Evolutionary conservation across 306 rosid genomes (phyloP).

Genomic region (Rosa rugosa): DNA sequence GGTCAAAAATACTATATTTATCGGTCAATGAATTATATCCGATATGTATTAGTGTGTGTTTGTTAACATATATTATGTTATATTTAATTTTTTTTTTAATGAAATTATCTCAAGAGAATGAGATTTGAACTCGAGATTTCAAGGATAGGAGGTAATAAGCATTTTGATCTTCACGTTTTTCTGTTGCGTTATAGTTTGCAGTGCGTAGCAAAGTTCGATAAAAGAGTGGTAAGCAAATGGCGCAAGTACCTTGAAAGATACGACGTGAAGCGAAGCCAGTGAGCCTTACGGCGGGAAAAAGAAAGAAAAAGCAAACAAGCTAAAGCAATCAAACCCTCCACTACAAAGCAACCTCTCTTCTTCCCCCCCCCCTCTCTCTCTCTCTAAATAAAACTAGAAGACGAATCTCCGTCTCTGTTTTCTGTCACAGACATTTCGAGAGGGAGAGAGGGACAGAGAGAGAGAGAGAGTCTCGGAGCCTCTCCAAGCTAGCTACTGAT

Average conservation of each 20-base stretch:
- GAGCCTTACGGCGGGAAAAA: conserved; percentile 50
- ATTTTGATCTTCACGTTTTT: not conserved
- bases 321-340: conserved; percentile 33
- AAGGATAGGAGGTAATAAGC: not conserved
- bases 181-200: not conserved
- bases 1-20: no score
- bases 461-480: not conserved
- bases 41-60: no score
- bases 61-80: no score
- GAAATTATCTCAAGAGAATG: no score
- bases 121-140: not conserved
- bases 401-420: not conserved
- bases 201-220: not conserved
- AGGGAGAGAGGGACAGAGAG: not conserved
- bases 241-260: conserved; percentile 22
- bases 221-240: not conserved
- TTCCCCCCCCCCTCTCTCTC: not conserved
- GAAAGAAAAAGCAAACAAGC: conserved; percentile 20
- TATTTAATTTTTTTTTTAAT: no score
- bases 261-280: conserved; percentile 17
- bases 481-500: not conserved
- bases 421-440: not conserved
- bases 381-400: not conserved
- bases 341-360: conserved; percentile 29
- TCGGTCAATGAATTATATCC: no score